These are phyloP conservation scores for Rhododendron vialii DNA, from an alignment of 148 eudicot genomes.

Conservation along the genomic window DNA sequence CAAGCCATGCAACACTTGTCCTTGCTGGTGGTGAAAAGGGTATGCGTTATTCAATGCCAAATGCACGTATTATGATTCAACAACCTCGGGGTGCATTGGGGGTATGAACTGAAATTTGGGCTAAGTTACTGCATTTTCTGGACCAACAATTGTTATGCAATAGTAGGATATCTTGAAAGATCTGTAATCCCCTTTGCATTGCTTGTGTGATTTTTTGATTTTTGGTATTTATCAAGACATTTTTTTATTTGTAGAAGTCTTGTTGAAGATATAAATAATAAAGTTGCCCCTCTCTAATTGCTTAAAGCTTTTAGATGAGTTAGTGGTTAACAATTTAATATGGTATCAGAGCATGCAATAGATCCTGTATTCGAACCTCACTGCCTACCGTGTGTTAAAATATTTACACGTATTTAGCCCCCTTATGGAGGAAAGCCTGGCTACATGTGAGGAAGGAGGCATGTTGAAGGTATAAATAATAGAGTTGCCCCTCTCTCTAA, in stretches of 20 bases:
- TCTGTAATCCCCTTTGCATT: neutral
- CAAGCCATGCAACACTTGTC: conserved; percentile 87
- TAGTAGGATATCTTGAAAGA: neutral
- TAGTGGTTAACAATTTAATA: no score
- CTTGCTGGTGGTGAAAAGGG: conserved; percentile 99
- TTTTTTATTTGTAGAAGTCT: neutral
- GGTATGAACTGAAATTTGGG: conserved; percentile 38
- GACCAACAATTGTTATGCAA: neutral
- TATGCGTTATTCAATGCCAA: conserved; percentile 97
- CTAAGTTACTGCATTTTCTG: conserved; percentile 4
- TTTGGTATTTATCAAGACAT: neutral
- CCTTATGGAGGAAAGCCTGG: no score
- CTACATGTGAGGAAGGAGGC: no score
- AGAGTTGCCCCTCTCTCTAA: no score
- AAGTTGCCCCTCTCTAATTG: no score
- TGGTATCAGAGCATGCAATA: no score
- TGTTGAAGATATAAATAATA: no score
- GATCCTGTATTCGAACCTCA: no score
- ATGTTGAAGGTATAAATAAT: no score
- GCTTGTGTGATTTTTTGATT: neutral
- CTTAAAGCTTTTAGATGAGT: no score
- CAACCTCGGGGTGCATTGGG: conserved; percentile 82
- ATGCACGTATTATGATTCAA: conserved; percentile 88
- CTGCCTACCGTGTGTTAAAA: no score
- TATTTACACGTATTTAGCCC: no score